These are phyloP conservation scores for Osmanthus fragrans DNA, from an alignment of 257 asterid genomes.

Conservation along the genomic window DNA sequence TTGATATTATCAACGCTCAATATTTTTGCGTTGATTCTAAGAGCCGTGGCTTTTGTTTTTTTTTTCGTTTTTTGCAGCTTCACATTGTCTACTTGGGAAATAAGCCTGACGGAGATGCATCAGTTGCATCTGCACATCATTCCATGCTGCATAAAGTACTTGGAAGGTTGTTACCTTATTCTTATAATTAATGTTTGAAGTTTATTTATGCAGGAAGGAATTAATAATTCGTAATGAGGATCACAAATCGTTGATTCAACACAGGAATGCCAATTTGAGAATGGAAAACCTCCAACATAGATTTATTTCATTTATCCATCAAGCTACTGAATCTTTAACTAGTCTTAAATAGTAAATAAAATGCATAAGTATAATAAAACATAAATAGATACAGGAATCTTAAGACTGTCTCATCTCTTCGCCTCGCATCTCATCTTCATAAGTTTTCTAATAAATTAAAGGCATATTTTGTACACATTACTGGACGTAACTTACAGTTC, in stretches of 20 bases:
- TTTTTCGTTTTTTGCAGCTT: slow-evolving; percentile 28
- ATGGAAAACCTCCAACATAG: too few relatives aligned
- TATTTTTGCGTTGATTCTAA: neutral
- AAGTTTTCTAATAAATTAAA: too few relatives aligned
- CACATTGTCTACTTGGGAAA: slow-evolving; percentile 51
- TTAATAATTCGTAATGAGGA: too few relatives aligned
- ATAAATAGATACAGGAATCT: neutral
- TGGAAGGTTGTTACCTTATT: slow-evolving; percentile 37
- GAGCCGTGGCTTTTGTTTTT: neutral
- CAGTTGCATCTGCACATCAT: slow-evolving; percentile 38
- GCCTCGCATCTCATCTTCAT: neutral
- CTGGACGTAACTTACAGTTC: too few relatives aligned
- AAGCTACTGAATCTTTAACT: too few relatives aligned
- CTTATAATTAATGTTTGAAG: too few relatives aligned
- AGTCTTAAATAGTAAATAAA: too few relatives aligned
- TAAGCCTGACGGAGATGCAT: slow-evolving; percentile 28
- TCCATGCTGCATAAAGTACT: slow-evolving; percentile 38
- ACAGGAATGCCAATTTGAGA: too few relatives aligned
- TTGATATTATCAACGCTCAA: neutral
- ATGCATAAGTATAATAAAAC: too few relatives aligned
- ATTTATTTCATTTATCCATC: too few relatives aligned
- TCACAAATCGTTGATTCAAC: too few relatives aligned
- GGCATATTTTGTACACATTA: neutral
- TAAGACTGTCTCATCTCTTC: neutral
- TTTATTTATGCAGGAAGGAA: too few relatives aligned